Conservation (phyloP, 345 rosid genomes). For the Capsella bursapastoris region DNA sequence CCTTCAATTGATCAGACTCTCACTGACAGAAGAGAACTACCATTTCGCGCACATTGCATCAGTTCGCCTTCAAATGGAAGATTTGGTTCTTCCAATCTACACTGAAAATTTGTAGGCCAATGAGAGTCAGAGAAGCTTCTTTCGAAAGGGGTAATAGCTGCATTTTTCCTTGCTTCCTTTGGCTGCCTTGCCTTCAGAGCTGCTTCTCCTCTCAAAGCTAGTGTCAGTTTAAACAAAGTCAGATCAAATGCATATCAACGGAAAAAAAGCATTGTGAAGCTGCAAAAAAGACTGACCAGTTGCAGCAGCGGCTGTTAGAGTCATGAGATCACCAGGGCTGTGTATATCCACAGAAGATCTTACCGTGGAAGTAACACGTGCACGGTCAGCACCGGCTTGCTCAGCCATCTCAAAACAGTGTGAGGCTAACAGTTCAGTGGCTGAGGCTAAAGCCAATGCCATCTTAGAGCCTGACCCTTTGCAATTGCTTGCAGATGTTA, state of each 20-base stretch:
- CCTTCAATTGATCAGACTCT: not conserved
- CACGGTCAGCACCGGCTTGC: conserved; percentile 74
- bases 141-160: conserved; percentile 82
- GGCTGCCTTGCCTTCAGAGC: conserved; percentile 77
- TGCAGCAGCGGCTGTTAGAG: conserved; percentile 95
- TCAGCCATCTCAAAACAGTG: conserved; percentile 91
- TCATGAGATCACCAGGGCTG: conserved; percentile 82
- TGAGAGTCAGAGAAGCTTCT: conserved; percentile 59
- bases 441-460: conserved; percentile 77
- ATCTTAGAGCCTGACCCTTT: conserved; percentile 59
- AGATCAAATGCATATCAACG: conserved; percentile 13
- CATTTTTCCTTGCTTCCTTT: conserved; percentile 84
- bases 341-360: conserved; percentile 82
- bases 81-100: conserved; percentile 38
- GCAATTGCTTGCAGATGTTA: conserved; percentile 61
- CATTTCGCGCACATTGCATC: conserved; percentile 44
- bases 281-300: conserved; percentile 60
- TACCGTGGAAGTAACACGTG: conserved; percentile 67
- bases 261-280: not conserved
- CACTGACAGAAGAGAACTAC: conserved; percentile 34
- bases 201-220: conserved; percentile 96
- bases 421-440: conserved; percentile 85
- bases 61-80: conserved; percentile 45
- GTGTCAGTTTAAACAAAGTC: conserved; percentile 17
- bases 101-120: conserved; percentile 48